phyloP scores from a whole-genome alignment of 495 filamentous ascomycete species.

The Hyaloscypha hepaticicola region DNA sequence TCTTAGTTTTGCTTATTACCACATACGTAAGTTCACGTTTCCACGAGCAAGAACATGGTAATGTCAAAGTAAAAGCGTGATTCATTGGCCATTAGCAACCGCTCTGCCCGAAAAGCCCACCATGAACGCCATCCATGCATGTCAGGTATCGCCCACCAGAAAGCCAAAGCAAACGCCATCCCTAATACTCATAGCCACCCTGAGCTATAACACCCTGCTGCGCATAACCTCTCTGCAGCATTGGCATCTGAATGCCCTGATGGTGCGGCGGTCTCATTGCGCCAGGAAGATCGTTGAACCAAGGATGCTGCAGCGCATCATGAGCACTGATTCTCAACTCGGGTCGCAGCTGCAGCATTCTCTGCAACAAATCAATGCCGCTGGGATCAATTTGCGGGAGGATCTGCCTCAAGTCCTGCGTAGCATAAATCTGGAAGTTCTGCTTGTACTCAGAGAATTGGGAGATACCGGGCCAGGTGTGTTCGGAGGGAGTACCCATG shows the following conservation, averaged over 20 bases:
- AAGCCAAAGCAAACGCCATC: not conserved
- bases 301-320: constrained; percentile 82
- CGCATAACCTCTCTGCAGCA: constrained; percentile 30
- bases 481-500: constrained; percentile 92
- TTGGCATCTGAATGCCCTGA: constrained; percentile 20
- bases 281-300: constrained; percentile 57
- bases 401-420: constrained; percentile 81
- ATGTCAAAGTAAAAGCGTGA: not conserved
- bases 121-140: constrained; percentile 7
- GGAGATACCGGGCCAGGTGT: constrained; percentile 88
- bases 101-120: not conserved
- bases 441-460: constrained; percentile 92
- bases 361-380: constrained; percentile 80
- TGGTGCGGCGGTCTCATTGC: constrained; percentile 23
- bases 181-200: constrained; percentile 27
- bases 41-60: not conserved
- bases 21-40: not conserved
- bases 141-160: constrained; percentile 8
- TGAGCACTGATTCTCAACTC: constrained; percentile 86
- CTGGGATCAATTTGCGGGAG: constrained; percentile 84
- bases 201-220: constrained; percentile 19
- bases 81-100: not conserved
- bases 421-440: constrained; percentile 92
- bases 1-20: not conserved
- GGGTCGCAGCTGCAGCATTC: constrained; percentile 90